Evolutionary conservation across 768 basidiomycete species (phyloP), one percentile per base, ranked within the genome.

Genomic region (Leccinum uliginosum): DNA sequence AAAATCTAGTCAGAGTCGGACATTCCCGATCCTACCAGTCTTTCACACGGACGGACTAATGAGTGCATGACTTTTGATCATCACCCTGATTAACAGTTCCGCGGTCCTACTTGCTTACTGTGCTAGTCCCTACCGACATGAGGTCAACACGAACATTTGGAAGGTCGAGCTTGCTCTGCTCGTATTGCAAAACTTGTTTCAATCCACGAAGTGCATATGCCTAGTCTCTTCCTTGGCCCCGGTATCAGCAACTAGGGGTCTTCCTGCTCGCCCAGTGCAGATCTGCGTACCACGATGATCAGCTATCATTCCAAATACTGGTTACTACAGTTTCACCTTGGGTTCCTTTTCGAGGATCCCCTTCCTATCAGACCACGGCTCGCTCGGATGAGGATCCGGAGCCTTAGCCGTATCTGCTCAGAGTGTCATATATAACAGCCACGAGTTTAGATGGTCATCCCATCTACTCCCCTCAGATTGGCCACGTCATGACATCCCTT

Each of bases 401-500:
- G 23, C 45, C 7, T 7, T 40, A 40, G 2, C 17, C n/a, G 6
- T 5, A 34, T 34, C 34, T 32, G n/a, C 38, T 19, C 19, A 40
- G 19, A 40, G n/a, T 19, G 38, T 40, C 38, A 26, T 29, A 32
- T 50, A 30, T 50, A 50, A 50, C 19, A 32, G 7, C n/a, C 12
- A 32, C 29, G 29, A 7, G 23, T 19, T 7, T 4, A n/a, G 19
- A 21, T 21, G n/a, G 29, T 15, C 29, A 30, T 19, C 24, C 24
- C 45, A n/a, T n/a, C 14, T 14, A 19, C 14, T 32, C 49, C 19
- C 21, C 6, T 32, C 23, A 14, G 8, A 47, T 19, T 7, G 17
- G 8, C 19, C 17, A n/a, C 43, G 26, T 30, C 21, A 63, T 63
- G 62, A 0, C 61, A 8, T 24, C 62, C 24, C 0, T 21, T 24